Conservation (phyloP, 2,329 filamentous ascomycete genomes). For the Exutisphaerella laricina region DNA sequence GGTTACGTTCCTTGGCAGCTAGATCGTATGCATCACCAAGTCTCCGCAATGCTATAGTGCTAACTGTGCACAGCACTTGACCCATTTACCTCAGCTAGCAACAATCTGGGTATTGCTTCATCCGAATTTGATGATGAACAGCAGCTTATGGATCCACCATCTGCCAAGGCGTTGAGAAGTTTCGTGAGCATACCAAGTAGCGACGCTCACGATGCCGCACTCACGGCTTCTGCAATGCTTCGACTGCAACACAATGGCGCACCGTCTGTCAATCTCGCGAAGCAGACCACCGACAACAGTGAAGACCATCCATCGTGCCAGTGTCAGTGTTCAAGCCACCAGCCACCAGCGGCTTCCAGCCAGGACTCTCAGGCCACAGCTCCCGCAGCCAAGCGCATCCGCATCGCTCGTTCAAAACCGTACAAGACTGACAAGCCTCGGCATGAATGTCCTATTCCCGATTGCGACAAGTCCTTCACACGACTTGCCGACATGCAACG, state of each 20-base stretch:
- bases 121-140: no score
- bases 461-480: conserved; percentile 5
- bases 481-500: conserved; percentile 4
- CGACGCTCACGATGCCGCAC: no score
- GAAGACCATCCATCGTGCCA: neutral
- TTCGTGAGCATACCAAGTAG: no score
- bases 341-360: neutral
- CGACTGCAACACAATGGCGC: no score
- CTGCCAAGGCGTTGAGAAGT: no score
- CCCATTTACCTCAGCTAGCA: neutral
- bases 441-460: neutral
- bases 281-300: no score
- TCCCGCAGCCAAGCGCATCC: neutral
- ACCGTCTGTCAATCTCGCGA: no score
- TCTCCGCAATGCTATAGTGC: neutral
- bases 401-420: neutral
- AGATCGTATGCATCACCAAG: neutral
- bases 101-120: no score
- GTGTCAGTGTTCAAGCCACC: neutral
- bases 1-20: neutral
- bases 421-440: neutral
- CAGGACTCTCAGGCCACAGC: neutral
- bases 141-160: no score
- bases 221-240: no score
- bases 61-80: neutral